Base-by-base conservation (phyloP, 2,329 filamentous ascomycete genomes). In the Ophiognomonia clavigignenti-juglandacearum region DNA sequence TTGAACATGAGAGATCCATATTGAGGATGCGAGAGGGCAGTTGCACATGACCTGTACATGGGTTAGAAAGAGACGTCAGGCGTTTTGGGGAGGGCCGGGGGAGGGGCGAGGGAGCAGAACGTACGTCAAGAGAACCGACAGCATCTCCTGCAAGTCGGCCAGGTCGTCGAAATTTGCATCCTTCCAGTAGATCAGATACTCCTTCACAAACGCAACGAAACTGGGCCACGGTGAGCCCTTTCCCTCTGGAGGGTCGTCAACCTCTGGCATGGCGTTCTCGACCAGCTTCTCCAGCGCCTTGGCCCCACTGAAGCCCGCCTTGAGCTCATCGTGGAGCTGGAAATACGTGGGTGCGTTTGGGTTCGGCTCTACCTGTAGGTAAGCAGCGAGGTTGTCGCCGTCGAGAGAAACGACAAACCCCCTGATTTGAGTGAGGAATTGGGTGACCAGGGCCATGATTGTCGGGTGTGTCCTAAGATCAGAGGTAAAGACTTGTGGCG, bases 1-100 rank as follows among this genome's bases (percentile, higher is more conserved):
- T 88, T 84, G 34, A 96, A 79, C 57, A 96, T 81, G 58, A 96
- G 77, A 24, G 85, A 78, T 26, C 92, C 92, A 61, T 90, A 83
- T 11, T 82, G 83, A 2, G 85, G 82, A 59, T 96, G 85, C 6
- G 83, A 81, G 39, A 96, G 79, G 1, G 91, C 90, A 18, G 86
- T 86, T 22, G 89, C 86, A 56, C 86, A 93, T 57, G 90, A 85
- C 59, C 88, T 92, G 45, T 18, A 18, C 42, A 39, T 11, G 29
- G 41, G 43, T 35, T 16, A 50, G 50, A 14, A 8, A 46, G 13
- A 6, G 13, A 7, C 10, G 23, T 6, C 7, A 27, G 27, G 8
- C n/a, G 16, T 36, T 9, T 16, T 11, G 24, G 37, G 36, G 35
- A 7, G 14, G 14, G 11, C 4, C 16, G 27, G 16, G 23, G 14